Percentiles rank a stretch among this genome's conserved stretches.
Conservation (phyloP, 106 monocot genomes). For the Cymbidium sinense region DNA sequence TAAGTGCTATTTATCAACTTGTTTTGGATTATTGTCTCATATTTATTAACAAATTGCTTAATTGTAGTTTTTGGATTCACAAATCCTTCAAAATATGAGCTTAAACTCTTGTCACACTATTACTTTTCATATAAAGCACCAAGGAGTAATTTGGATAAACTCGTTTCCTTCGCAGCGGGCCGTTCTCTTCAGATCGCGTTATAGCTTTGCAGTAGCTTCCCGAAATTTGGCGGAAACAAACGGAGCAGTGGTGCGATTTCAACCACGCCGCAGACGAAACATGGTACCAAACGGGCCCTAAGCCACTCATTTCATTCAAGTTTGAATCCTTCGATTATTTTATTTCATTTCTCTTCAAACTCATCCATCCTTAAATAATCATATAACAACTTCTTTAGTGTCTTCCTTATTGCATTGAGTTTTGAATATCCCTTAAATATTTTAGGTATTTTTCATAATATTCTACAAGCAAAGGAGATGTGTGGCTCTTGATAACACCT, state of each 20-base stretch:
- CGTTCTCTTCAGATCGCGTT: no score
- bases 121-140: constrained; percentile 22
- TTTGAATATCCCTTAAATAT: constrained; percentile 17
- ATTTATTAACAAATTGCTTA: constrained; percentile 36
- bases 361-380: constrained; percentile 19
- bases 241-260: no score
- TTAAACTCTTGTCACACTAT: constrained; percentile 16
- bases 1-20: no score
- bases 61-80: constrained; percentile 24
- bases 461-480: constrained; percentile 25
- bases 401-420: constrained; percentile 14
- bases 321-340: constrained; percentile 12
- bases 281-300: no score
- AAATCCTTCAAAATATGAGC: constrained; percentile 34
- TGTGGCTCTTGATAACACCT: constrained; percentile 13
- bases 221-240: no score
- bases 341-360: constrained; percentile 24
- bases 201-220: no score
- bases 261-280: no score
- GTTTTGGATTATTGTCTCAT: constrained; percentile 31
- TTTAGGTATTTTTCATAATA: constrained; percentile 27
- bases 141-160: no score
- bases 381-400: constrained; percentile 13
- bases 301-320: constrained; percentile 29
- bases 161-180: no score